Evolutionary conservation across 495 filamentous ascomycete genomes (phyloP).

Genomic region (Penicillium coffeae): DNA sequence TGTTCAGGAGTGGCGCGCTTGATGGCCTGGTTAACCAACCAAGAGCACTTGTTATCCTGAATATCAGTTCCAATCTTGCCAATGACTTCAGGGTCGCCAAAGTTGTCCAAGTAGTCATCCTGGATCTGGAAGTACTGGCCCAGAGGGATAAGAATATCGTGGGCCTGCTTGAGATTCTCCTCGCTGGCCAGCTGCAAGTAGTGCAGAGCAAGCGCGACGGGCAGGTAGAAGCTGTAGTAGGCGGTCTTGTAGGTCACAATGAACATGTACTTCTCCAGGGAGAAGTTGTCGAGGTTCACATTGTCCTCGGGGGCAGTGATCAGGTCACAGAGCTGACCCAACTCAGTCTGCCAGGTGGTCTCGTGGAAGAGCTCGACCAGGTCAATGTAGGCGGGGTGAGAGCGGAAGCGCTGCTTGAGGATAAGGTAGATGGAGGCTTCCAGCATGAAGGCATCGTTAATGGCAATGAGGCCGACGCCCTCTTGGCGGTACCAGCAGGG

Average conservation of each 20-base stretch:
- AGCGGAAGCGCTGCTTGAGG: slow-evolving; percentile 87
- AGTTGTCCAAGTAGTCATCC: slow-evolving; percentile 98
- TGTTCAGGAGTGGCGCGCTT: slow-evolving; percentile 73
- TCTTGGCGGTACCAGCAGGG: slow-evolving; percentile 94
- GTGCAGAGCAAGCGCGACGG: slow-evolving; percentile 85
- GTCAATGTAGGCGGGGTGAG: slow-evolving; percentile 80
- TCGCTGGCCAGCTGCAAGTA: slow-evolving; percentile 76
- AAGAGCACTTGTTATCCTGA: slow-evolving; percentile 98
- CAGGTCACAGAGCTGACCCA: slow-evolving; percentile 90
- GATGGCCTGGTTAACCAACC: slow-evolving; percentile 93
- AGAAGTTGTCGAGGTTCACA: slow-evolving; percentile 85
- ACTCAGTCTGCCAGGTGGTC: slow-evolving; percentile 84
- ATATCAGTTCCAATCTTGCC: slow-evolving; percentile 99
- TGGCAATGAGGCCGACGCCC: slow-evolving; percentile 86
- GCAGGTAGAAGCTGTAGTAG: slow-evolving; percentile 98
- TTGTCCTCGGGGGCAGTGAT: slow-evolving; percentile 93
- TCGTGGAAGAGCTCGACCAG: slow-evolving; percentile 96
- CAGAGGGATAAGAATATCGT: slow-evolving; percentile 94
- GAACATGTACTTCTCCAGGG: slow-evolving; percentile 91
- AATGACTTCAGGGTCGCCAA: slow-evolving; percentile 88
- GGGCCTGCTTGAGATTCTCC: slow-evolving; percentile 77
- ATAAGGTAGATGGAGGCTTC: slow-evolving; percentile 86
- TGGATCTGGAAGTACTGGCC: slow-evolving; percentile 99
- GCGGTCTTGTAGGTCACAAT: slow-evolving; percentile 99
- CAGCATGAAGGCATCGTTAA: slow-evolving; percentile 98